These are phyloP conservation scores for Kockiozyma suomiensis DNA, from an alignment of 805 yeast species.

Conservation along the genomic window DNA sequence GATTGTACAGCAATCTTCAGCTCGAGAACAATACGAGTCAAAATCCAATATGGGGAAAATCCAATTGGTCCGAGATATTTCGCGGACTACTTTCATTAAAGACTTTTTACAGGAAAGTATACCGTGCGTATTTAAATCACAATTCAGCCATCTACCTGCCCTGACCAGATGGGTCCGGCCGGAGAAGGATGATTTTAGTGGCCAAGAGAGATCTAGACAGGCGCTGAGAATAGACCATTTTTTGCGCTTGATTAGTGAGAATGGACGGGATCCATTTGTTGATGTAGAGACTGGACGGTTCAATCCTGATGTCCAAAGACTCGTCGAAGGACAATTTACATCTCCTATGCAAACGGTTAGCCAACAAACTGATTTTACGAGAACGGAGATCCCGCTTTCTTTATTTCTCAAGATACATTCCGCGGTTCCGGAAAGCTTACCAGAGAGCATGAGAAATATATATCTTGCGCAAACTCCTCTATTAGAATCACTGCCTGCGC, in stretches of 20 bases:
- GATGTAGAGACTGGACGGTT: slow-evolving; percentile 28
- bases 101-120: slow-evolving; percentile 1
- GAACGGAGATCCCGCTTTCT: slow-evolving; percentile 28
- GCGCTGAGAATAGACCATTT: slow-evolving; percentile 11
- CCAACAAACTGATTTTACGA: slow-evolving; percentile 5
- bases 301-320: not conserved
- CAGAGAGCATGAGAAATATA: slow-evolving; percentile 8
- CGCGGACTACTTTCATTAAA: slow-evolving; percentile 2
- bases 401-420: slow-evolving; percentile 19
- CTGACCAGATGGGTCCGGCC: slow-evolving; percentile 15
- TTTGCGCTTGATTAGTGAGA: slow-evolving; percentile 1
- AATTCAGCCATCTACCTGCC: slow-evolving; percentile 18
- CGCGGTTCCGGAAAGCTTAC: not conserved
- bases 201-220: not conserved
- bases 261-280: slow-evolving; percentile 24
- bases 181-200: not conserved
- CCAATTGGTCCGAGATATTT: not conserved
- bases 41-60: slow-evolving; percentile 1
- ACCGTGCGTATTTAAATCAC: slow-evolving; percentile 20
- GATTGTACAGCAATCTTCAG: not conserved
- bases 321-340: not conserved
- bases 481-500: slow-evolving; percentile 15
- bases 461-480: slow-evolving; percentile 34
- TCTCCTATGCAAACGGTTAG: not conserved
- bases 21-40: not conserved